phyloP scores from a whole-genome alignment of 352 stramenopile genomes.

The Phytophthora melonis region DNA sequence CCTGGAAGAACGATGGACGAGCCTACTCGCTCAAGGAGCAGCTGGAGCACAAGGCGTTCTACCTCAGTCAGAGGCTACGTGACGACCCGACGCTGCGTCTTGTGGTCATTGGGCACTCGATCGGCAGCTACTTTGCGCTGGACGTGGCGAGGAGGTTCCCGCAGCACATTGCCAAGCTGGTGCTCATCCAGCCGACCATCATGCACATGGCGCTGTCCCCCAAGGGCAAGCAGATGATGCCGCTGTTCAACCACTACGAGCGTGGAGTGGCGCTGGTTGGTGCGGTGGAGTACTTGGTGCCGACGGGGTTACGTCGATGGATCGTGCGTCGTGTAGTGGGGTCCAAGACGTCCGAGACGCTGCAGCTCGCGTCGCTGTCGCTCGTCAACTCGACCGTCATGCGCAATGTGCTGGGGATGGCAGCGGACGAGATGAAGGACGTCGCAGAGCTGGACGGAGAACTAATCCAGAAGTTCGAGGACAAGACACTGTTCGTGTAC shows the following conservation, averaged over 20 bases:
- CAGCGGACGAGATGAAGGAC: conserved; percentile 67
- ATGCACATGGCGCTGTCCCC: conserved; percentile 63
- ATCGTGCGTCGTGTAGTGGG: conserved; percentile 56
- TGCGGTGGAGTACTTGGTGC: conserved; percentile 54
- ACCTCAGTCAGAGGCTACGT: conserved; percentile 50
- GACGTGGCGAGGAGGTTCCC: conserved; percentile 65
- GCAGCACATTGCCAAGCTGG: conserved; percentile 61
- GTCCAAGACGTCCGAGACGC: conserved; percentile 41
- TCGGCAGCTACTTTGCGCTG: conserved; percentile 65
- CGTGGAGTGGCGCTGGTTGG: conserved; percentile 46
- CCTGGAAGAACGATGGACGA: conserved; percentile 65
- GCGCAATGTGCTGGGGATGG: conserved; percentile 74
- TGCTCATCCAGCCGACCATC: conserved; percentile 79
- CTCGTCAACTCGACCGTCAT: conserved; percentile 68
- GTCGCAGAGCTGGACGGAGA: conserved; percentile 56
- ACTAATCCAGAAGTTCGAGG: conserved; percentile 49
- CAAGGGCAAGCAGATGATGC: conserved; percentile 58
- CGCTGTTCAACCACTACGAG: conserved; percentile 55
- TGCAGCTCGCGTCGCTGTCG: conserved; percentile 62
- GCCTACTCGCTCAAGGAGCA: conserved; percentile 68
- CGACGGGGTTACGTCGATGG: conserved; percentile 51
- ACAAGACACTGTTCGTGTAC: conserved; percentile 76
- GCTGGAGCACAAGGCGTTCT: conserved; percentile 63
- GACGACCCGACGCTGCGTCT: conserved; percentile 57
- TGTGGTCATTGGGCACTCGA: conserved; percentile 75